Evolutionary conservation across 31 red algal species (phyloP), one percentile per base, ranked within the genome.

Genomic region (Odonthalia washingtoniensis): DNA sequence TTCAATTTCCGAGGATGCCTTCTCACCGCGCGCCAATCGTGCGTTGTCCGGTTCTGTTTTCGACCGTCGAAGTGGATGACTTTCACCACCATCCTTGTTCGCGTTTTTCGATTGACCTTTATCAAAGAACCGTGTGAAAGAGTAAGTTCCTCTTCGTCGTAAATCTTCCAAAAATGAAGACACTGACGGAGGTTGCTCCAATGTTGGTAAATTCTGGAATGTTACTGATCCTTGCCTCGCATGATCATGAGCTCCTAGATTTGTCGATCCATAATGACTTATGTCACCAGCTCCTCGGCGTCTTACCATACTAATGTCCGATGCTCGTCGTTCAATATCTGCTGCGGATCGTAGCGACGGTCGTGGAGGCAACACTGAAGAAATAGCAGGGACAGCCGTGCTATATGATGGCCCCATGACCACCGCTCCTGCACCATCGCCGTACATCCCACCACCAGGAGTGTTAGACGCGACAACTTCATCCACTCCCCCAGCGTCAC

Each of bases 151-250:
- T 28, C 45, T 30, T 74, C 82, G 65, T 32, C 82, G 82, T 60
- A 85, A 85, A 74, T 72, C 82, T 30, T 67, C 82, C 12, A 85
- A 49, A 64, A 85, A 85, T 9, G 69, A 41, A 30, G 82, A 41
- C 18, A 85, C 68, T 31, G 82, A 85, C 37, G 82, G 82, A 0
- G 40, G 38, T 27, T 46, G 5, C 45, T 85, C 82, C 66, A 85
- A 31, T 21, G 40, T 43, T 3, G 67, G 65, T 33, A 85, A 62
- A 46, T 85, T 74, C 43, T 85, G 82, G 82, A 85, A 85, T 60
- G 82, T 85, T 3, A 85, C 39, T 26, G 82, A 85, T 27, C 82
- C 82, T 52, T 85, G 82, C 27, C 82, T 65, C 14, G 18, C 82
- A 43, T 85, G 82, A 24, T 73, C 36, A 31, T 85, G 35, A 57